Conservation (phyloP, 257 asterid species). For the Solanum paucissectum region DNA sequence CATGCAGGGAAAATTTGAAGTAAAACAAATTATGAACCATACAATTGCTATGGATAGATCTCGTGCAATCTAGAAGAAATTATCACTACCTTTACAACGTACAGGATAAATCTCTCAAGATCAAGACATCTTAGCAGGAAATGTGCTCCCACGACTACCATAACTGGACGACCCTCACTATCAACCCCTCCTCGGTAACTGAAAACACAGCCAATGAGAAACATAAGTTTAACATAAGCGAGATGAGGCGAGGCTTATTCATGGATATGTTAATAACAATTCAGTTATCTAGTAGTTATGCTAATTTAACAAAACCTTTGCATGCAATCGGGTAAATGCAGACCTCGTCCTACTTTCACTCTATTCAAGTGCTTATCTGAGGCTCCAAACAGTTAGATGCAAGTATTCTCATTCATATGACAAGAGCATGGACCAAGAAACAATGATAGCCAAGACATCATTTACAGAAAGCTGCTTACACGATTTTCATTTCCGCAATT, state of each 20-base stretch:
- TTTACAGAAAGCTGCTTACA: conserved; percentile 44
- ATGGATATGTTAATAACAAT: not conserved
- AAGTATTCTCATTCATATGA: not conserved
- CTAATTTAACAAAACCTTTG: not conserved
- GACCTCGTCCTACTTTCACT: not conserved
- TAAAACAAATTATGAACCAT: not conserved
- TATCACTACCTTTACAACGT: conserved; percentile 65
- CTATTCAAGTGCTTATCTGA: not conserved
- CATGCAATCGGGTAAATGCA: not conserved
- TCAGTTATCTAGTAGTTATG: not conserved
- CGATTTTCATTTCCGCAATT: conserved; percentile 87
- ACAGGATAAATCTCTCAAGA: conserved; percentile 68
- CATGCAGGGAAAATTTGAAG: not conserved
- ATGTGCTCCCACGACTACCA: conserved; percentile 98
- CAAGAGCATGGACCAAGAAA: not conserved
- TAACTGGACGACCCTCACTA: conserved; percentile 80
- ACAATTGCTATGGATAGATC: not conserved
- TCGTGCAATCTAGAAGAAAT: not conserved
- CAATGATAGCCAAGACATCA: not conserved
- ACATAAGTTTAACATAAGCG: not conserved
- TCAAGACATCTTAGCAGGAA: conserved; percentile 89
- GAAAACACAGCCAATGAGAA: conserved; percentile 10
- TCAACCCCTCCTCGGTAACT: conserved; percentile 96
- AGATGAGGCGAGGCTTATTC: not conserved
- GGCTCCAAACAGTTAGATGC: not conserved